Evolutionary conservation across 2,329 filamentous ascomycete species (phyloP).

Genomic region (Penicillium sp.): DNA sequence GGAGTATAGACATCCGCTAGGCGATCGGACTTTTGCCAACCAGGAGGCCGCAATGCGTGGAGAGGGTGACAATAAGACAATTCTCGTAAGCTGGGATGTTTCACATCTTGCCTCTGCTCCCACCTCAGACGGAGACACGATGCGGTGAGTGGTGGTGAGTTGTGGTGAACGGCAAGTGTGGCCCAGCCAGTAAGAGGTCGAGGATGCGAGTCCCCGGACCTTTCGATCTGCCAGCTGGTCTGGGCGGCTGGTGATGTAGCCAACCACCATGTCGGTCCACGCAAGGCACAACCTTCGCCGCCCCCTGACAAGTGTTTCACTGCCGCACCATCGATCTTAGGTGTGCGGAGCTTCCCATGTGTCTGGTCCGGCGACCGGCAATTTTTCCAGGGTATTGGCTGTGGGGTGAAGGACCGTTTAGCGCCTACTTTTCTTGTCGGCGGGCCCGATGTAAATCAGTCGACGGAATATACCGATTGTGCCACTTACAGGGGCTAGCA

Average conservation of each 20-base stretch:
- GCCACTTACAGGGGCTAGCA: constrained; percentile 12
- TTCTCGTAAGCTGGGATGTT: constrained; percentile 23
- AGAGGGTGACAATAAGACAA: background rate
- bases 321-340: constrained; percentile 25
- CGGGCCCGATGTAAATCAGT: constrained; percentile 21
- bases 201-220: constrained; percentile 9
- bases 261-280: constrained; percentile 22
- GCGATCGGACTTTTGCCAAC: constrained; percentile 5
- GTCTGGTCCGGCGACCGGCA: constrained; percentile 8
- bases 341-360: constrained; percentile 10
- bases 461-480: constrained; percentile 3
- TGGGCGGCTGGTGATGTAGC: constrained; percentile 22
- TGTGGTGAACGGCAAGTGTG: constrained; percentile 8
- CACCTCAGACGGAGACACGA: background rate
- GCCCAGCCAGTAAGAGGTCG: constrained; percentile 18
- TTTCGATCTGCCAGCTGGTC: constrained; percentile 18
- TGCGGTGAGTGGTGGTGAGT: constrained; percentile 8
- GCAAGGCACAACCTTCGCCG: constrained; percentile 15
- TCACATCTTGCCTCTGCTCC: constrained; percentile 13
- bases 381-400: constrained; percentile 17
- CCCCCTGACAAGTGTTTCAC: constrained; percentile 11
- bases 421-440: constrained; percentile 17
- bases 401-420: constrained; percentile 10
- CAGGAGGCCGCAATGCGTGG: constrained; percentile 7
- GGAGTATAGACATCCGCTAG: background rate